Percentiles rank a stretch among this genome's conserved stretches.
Conservation (phyloP, 2,329 filamentous ascomycete species). For the Colletotrichum sp. region DNA sequence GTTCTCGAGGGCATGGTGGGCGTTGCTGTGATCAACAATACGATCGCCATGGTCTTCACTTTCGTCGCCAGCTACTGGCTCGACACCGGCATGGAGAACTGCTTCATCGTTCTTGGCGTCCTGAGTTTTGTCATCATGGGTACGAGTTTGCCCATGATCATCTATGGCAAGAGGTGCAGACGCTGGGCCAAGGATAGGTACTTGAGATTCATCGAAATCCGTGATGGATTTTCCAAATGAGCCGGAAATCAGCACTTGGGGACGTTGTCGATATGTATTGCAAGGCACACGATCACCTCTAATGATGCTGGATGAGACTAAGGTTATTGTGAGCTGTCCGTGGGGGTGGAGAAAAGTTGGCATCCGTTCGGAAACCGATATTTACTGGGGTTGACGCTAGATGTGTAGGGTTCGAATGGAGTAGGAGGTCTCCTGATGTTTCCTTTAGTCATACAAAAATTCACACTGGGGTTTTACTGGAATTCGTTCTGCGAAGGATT, state of each 20-base stretch:
- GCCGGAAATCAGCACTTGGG: background rate
- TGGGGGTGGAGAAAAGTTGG: background rate
- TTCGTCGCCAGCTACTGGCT: constrained; percentile 57
- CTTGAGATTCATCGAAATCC: constrained; percentile 49
- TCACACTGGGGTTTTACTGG: background rate
- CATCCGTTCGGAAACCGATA: background rate
- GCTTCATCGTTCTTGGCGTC: constrained; percentile 57
- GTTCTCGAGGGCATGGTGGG: constrained; percentile 64
- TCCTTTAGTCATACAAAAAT: background rate
- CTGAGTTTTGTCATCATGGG: constrained; percentile 56
- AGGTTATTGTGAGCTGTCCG: fast-evolving
- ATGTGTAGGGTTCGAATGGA: too few species aligned
- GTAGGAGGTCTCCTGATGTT: background rate
- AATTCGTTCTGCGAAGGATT: background rate
- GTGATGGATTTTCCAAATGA: constrained; percentile 39
- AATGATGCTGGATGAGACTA: background rate
- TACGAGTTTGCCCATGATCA: constrained; percentile 58
- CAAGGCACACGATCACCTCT: background rate
- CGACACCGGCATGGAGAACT: constrained; percentile 47
- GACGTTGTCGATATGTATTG: background rate
- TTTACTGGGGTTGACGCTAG: too few species aligned
- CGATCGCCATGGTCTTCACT: constrained; percentile 58
- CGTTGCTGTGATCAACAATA: constrained; percentile 62
- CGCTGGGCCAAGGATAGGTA: constrained; percentile 53
- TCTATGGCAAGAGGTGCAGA: constrained; percentile 55